Base-by-base conservation (phyloP, 1,284 basidiomycete species). In the Papiliotrema flavescens region DNA sequence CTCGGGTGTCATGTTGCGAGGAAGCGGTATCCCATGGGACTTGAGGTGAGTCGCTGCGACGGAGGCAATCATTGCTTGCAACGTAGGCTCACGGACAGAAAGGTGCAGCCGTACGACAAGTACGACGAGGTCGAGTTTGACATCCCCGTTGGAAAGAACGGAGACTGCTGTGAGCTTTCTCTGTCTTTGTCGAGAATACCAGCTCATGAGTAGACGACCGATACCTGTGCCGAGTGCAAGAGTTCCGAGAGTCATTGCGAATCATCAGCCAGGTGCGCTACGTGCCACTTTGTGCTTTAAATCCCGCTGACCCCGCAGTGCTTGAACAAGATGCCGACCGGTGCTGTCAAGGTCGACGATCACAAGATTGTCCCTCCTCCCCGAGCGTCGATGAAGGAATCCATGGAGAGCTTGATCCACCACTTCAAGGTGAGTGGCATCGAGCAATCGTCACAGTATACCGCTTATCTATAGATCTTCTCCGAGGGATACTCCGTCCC, bases 81-180 rank as follows among this genome's bases (percentile, higher is more conserved):
- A 24, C 2, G 28, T 47, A 23, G 1, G 22, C 42, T 49, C 17
- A 28, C 36, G 24, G 15, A 17, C 54, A 75, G 79, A 65, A 98
- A 94, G 79, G 85, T 90, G 24, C 81, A 84, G 26, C 95, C 95
- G 22, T 99, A 98, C 74, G 95, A 98, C 74, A 94, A 93, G 72
- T 98, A 98, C 74, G 91, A 90, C 69, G 86, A 97, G 84, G 93
- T 98, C 67, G 95, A 98, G 71, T 98, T 98, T 69, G 93, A 98
- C 69, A 80, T 98, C 37, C 95, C 96, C 19, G 87, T 98, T 44
- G 95, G 95, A 55, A 89, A 87, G 81, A 92, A 95, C 66, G 96
- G 95, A 44, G 95, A 98, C 76, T 98, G 95, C 79, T 98, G 53
- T 73, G 58, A 70, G 71, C 65, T 14, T 8, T 11, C n/a, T 20